Conservation (phyloP, 345 rosid genomes). For the Theobroma cacao region DNA sequence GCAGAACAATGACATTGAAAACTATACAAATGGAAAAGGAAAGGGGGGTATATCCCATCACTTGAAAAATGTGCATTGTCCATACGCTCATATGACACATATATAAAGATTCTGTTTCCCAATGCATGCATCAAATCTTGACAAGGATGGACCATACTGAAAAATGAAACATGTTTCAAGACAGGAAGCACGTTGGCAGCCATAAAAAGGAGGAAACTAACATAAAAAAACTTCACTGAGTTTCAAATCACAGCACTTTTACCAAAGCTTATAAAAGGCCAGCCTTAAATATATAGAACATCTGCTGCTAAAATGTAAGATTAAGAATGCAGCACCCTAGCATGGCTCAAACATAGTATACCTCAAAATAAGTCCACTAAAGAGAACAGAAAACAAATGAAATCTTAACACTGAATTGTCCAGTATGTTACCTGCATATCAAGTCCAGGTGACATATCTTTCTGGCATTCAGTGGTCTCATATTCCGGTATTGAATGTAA, state of each 20-base stretch:
- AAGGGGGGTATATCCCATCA: slow-evolving; percentile 18
- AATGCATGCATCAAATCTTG: slow-evolving; percentile 17
- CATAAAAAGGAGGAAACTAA: background rate
- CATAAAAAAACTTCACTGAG: background rate
- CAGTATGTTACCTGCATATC: slow-evolving; percentile 57
- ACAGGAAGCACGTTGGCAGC: slow-evolving; percentile 35
- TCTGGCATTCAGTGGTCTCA: slow-evolving; percentile 48
- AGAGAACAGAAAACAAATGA: background rate
- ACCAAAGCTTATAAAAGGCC: background rate
- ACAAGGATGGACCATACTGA: background rate
- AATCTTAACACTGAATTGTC: background rate
- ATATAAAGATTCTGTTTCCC: slow-evolving; percentile 29
- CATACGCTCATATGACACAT: slow-evolving; percentile 25
- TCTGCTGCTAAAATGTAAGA: background rate
- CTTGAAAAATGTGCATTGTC: slow-evolving; percentile 35
- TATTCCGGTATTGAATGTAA: slow-evolving; percentile 81
- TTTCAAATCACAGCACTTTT: slow-evolving; percentile 7
- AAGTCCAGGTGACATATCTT: slow-evolving; percentile 35
- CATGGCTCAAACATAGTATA: background rate
- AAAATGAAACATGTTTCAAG: slow-evolving; percentile 29
- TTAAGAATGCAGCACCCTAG: slow-evolving; percentile 2
- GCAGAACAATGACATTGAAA: slow-evolving; percentile 19
- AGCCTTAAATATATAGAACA: background rate
- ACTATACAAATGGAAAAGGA: slow-evolving; percentile 14
- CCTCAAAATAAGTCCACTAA: background rate